A percentile compares a stretch with the other conserved stretches of the same genome.
Evolutionary conservation across 2,329 filamentous ascomycete species (phyloP).

Genomic region (Fusarium decemcellulare): DNA sequence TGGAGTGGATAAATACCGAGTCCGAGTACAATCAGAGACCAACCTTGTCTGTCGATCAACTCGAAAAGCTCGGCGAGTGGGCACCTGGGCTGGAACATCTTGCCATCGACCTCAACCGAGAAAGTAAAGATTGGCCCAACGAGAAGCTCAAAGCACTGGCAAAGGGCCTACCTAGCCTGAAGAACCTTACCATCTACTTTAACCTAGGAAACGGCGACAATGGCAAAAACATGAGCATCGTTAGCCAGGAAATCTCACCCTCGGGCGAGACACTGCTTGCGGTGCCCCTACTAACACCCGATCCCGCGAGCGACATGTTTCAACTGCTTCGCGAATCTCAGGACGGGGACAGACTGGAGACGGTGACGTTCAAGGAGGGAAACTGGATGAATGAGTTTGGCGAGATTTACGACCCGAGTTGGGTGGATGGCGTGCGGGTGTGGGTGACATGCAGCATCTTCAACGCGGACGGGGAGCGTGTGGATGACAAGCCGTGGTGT

Average conservation of each 20-base stretch:
- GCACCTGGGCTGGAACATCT: constrained; percentile 6
- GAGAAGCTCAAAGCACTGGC: constrained; percentile 13
- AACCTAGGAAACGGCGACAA: neutral
- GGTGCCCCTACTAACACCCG: neutral
- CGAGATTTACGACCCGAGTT: too few species aligned
- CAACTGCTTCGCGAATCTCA: neutral
- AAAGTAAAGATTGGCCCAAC: neutral
- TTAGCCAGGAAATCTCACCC: neutral
- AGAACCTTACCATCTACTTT: constrained; percentile 3
- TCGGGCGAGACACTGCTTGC: neutral
- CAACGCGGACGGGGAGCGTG: too few species aligned
- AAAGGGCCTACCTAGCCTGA: constrained; percentile 5
- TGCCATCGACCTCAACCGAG: constrained; percentile 10
- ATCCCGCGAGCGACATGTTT: neutral
- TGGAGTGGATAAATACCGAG: constrained; percentile 28
- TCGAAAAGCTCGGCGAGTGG: constrained; percentile 1
- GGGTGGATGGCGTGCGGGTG: too few species aligned
- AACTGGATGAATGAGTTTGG: neutral
- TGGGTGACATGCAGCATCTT: too few species aligned
- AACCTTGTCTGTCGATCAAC: neutral
- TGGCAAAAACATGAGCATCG: neutral
- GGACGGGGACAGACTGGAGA: neutral
- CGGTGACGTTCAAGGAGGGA: neutral
- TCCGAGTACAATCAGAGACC: neutral
- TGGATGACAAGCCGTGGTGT: too few species aligned